Base-by-base conservation (phyloP, 306 rosid genomes). In the Cicer arietinum region DNA sequence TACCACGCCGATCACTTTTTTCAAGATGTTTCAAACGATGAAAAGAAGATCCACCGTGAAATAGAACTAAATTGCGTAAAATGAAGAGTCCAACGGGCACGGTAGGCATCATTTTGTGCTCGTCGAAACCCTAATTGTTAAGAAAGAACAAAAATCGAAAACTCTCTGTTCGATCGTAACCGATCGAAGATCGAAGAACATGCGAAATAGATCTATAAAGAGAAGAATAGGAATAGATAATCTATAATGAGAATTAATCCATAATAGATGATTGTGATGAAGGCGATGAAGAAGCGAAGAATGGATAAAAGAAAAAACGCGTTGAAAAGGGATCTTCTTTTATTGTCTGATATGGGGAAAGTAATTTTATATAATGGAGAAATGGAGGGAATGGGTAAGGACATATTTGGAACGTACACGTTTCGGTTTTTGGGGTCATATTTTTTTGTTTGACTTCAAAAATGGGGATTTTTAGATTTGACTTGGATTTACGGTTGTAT, bases 1-100 rank as follows among this genome's bases (percentile, higher is more conserved):
- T 93, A 85, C 94, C 96, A 71, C 96, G 98, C 78, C 94, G 88
- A 86, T 93, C 91, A 80, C 97, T 63, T 42, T 88, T 89, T 70
- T 87, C 85, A 10, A 91, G 90, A 84, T 73, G 88, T 81, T 93
- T 89, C 67, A 87, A 82, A 91, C 96, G 94, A 83, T 85, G 89
- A 80, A 84, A 77, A 42, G 86, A 87, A 1, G 92, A 87, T 50
- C 97, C 92, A 65, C 84, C 87, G 60, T 87, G 89, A 65, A 84
- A 86, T 16, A 81, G 78, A 52, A 53, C 74, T 73, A 86, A 89
- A 65, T 85, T 79, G 37, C 79, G 73, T 0, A 80, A 79, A 7
- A 87, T 65, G 77, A 71, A 71, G 63, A 73, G 77, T 35, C 66
- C 81, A 83, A 69, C 0, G 81, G 89, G 79, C 1, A 74, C 60